A percentile compares a stretch with the other conserved stretches of the same genome.
These are phyloP conservation scores for Lecanosticta acicola DNA, from an alignment of 2,329 filamentous ascomycete species.

Conservation along the genomic window DNA sequence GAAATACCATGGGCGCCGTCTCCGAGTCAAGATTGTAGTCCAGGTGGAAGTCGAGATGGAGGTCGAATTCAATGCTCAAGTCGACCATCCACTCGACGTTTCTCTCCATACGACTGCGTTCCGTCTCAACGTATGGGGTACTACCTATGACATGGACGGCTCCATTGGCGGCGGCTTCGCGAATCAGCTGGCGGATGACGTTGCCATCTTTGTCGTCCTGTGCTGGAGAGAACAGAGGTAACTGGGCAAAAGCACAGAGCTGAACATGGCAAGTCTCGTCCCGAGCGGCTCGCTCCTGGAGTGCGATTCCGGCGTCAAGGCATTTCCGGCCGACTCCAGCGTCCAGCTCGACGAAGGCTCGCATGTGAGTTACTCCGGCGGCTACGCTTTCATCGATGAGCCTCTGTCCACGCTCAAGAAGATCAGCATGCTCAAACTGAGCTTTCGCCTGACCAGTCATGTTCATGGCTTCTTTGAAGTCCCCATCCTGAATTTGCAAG, in stretches of 20 bases:
- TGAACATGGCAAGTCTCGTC: constrained; percentile 54
- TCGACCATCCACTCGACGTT: constrained; percentile 62
- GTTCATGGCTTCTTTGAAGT: constrained; percentile 60
- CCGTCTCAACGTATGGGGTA: constrained; percentile 64
- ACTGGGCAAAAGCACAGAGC: constrained; percentile 65
- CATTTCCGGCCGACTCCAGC: constrained; percentile 54
- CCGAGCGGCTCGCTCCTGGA: constrained; percentile 50
- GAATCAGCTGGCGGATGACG: constrained; percentile 49
- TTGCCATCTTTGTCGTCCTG: constrained; percentile 35
- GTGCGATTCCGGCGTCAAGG: constrained; percentile 50
- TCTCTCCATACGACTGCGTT: constrained; percentile 41
- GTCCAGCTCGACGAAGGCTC: constrained; percentile 68
- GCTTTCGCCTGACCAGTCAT: constrained; percentile 57
- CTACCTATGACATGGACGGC: constrained; percentile 58
- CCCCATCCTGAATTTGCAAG: constrained; percentile 54
- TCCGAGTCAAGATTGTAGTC: constrained; percentile 59
- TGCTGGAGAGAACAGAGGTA: constrained; percentile 57
- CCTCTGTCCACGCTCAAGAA: constrained; percentile 59
- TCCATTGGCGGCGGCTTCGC: constrained; percentile 37
- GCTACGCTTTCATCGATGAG: constrained; percentile 60
- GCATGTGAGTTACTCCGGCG: constrained; percentile 62
- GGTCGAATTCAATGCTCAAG: constrained; percentile 44
- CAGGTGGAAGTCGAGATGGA: constrained; percentile 65
- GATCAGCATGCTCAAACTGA: constrained; percentile 56
- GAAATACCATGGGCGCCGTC: constrained; percentile 49